phyloP scores from a whole-genome alignment of 805 yeast genomes.

The Starmerella khaoyaiensis region DNA sequence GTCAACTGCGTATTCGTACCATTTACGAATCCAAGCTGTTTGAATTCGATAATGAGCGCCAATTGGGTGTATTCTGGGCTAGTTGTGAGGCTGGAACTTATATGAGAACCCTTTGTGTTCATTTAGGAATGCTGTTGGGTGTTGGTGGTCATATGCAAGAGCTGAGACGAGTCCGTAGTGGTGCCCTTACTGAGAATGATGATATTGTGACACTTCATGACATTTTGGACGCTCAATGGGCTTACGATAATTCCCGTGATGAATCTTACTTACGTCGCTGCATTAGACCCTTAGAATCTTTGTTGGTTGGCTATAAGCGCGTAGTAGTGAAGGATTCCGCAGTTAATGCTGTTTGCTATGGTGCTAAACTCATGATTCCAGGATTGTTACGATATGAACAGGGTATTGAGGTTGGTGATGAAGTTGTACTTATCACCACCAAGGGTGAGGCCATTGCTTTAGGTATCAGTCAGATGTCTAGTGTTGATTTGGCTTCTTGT shows the following conservation, averaged over 20 bases:
- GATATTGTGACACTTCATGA: conserved; percentile 92
- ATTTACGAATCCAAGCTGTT: conserved; percentile 90
- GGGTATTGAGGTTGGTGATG: conserved; percentile 93
- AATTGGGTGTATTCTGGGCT: conserved; percentile 98
- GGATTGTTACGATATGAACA: conserved; percentile 95
- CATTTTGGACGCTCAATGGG: conserved; percentile 96
- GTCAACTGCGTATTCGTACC: conserved; percentile 96
- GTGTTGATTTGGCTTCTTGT: conserved; percentile 89
- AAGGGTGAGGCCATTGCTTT: conserved; percentile 99
- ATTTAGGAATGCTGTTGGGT: conserved; percentile 93
- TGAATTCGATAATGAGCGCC: conserved; percentile 94
- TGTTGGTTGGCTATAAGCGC: conserved; percentile 90
- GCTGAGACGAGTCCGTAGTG: conserved; percentile 96
- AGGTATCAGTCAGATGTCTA: conserved; percentile 97
- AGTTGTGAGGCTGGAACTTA: conserved; percentile 99
- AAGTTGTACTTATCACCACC: conserved; percentile 94
- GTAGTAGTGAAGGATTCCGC: conserved; percentile 91
- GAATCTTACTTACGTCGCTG: conserved; percentile 89
- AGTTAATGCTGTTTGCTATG: conserved; percentile 95
- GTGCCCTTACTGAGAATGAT: conserved; percentile 84
- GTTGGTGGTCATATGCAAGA: conserved; percentile 99
- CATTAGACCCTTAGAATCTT: conserved; percentile 87
- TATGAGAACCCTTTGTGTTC: conserved; percentile 98
- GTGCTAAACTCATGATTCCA: conserved; percentile 98
- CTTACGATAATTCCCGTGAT: conserved; percentile 92